phyloP scores from a whole-genome alignment of 805 yeast species.

The Candida germanica region DNA sequence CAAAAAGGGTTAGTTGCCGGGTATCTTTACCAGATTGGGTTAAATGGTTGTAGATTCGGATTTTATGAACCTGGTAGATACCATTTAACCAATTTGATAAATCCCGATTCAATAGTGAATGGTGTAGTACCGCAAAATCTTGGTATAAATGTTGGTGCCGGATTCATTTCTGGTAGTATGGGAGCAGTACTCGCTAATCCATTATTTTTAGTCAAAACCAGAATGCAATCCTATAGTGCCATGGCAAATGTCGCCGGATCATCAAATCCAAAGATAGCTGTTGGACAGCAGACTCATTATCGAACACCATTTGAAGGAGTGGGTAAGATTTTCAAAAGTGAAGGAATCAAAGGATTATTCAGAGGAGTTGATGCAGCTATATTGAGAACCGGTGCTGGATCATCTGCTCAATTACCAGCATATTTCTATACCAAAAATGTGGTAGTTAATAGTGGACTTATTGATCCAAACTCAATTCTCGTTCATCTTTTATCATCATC shows the following conservation, averaged over 20 bases:
- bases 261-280: conserved; percentile 19
- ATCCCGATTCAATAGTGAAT: conserved; percentile 45
- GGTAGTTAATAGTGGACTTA: conserved; percentile 49
- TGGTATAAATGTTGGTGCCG: conserved; percentile 70
- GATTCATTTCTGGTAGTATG: conserved; percentile 79
- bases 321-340: conserved; percentile 53
- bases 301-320: conserved; percentile 68
- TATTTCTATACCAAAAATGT: conserved; percentile 74
- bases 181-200: conserved; percentile 94
- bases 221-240: conserved; percentile 92
- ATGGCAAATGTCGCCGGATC: conserved; percentile 5
- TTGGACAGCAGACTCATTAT: conserved; percentile 94
- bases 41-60: conserved; percentile 94
- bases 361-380: conserved; percentile 95
- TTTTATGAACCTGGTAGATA: conserved; percentile 86
- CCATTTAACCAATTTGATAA: conserved; percentile 50
- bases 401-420: conserved; percentile 90
- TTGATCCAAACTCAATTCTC: conserved; percentile 57
- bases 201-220: conserved; percentile 84
- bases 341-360: conserved; percentile 76
- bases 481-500: conserved; percentile 74
- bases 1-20: conserved; percentile 92
- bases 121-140: conserved; percentile 32
- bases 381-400: conserved; percentile 91
- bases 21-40: conserved; percentile 82